Conservation (phyloP, 169 alveolate species). For the Babesia bovis region DNA sequence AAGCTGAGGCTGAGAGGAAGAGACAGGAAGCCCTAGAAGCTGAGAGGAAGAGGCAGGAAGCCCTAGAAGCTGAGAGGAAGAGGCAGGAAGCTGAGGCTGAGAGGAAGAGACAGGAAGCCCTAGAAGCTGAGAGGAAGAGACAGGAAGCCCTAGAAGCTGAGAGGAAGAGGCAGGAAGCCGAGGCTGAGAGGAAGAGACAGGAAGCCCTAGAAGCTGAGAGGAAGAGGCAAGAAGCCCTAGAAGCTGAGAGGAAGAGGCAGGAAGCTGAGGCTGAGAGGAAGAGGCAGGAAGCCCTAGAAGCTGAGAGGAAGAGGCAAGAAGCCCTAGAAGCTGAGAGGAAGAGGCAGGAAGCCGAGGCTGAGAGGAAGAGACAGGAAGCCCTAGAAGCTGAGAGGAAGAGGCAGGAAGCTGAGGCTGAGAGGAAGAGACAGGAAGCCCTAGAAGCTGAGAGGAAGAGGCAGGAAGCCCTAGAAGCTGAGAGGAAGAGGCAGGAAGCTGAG, state of each 20-base stretch:
- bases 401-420: background rate
- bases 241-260: background rate
- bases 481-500: conserved; percentile 1
- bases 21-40: background rate
- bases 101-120: background rate
- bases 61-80: background rate
- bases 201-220: background rate
- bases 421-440: background rate
- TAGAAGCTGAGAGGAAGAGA: background rate
- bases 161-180: background rate
- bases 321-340: background rate
- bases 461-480: background rate
- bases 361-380: background rate
- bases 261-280: background rate
- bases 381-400: background rate
- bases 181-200: background rate
- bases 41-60: background rate
- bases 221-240: background rate
- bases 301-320: background rate
- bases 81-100: conserved; percentile 10
- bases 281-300: background rate
- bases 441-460: background rate
- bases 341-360: conserved; percentile 1
- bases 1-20: background rate
- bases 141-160: background rate